These are phyloP conservation scores for Lodderomyces pseudojiufengensis DNA, from an alignment of 1,139 yeast genomes.

Conservation along the genomic window DNA sequence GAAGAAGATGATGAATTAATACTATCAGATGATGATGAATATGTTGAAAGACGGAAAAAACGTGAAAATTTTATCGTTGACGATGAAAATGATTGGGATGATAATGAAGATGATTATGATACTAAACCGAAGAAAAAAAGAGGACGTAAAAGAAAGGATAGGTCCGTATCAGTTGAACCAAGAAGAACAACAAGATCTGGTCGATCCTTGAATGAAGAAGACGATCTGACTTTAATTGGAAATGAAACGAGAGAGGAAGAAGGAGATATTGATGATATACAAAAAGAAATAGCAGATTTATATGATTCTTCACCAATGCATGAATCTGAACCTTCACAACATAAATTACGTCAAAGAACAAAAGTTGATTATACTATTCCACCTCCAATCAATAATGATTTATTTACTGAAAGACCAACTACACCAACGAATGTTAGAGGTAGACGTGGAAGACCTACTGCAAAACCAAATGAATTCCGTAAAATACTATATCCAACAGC, in stretches of 20 bases:
- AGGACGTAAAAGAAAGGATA: slow-evolving; percentile 18
- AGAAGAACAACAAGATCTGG: slow-evolving; percentile 13
- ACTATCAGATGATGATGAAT: slow-evolving; percentile 32
- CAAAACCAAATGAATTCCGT: slow-evolving; percentile 44
- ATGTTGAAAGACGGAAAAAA: slow-evolving; percentile 21
- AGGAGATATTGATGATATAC: slow-evolving; percentile 38
- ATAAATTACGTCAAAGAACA: slow-evolving; percentile 73
- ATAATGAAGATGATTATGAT: slow-evolving; percentile 24
- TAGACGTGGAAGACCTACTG: slow-evolving; percentile 29
- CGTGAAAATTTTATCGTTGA: slow-evolving; percentile 31
- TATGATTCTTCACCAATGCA: slow-evolving; percentile 51
- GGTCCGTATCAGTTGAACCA: slow-evolving; percentile 27
- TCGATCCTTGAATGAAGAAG: slow-evolving; percentile 16
- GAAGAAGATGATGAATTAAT: slow-evolving; percentile 29
- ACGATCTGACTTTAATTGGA: slow-evolving; percentile 23
- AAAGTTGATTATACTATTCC: slow-evolving; percentile 82
- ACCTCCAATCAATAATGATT: slow-evolving; percentile 65
- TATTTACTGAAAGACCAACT: slow-evolving; percentile 16
- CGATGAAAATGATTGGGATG: slow-evolving; percentile 26
- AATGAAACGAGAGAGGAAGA: slow-evolving; percentile 21
- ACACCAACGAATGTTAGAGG: slow-evolving; percentile 16
- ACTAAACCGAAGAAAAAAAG: slow-evolving; percentile 11
- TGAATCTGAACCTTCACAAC: slow-evolving; percentile 39
- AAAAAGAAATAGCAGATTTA: slow-evolving; percentile 50
- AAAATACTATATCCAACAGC: slow-evolving; percentile 84